Base-by-base conservation (phyloP, 164 flowering plant species). In the Chloranthus sessilifolius region DNA sequence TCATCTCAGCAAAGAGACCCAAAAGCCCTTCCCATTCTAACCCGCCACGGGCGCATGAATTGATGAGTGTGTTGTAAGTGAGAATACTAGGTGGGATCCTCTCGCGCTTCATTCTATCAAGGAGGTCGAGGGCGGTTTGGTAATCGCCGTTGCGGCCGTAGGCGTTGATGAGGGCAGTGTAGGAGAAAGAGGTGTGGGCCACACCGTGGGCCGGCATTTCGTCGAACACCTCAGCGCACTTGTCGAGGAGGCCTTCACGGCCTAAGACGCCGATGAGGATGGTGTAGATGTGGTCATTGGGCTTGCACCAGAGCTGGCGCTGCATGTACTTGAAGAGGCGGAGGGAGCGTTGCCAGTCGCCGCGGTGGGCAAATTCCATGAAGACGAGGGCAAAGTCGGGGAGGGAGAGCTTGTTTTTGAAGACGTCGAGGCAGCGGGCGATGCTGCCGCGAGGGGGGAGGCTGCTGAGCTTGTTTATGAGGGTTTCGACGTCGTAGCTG, bases 391-490 rank as follows among this genome's bases (percentile, higher is more conserved):
- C 77, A 61, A 91, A 91, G 58, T 88, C 98, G 63, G 76, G 79
- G 34, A 83, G 71, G 2, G 92, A 83, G 19, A 88, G 84, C 74
- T 81, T 81, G 76, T 74, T 88, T 67, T 80, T 81, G 72, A 81
- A 82, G 36, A 73, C 27, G 9, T 91, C 96, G 44, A 91, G 81
- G 58, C 96, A 88, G 19, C 96, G 74, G 16, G 94, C 92, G 31
- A 91, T 88, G 74, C 95, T 88, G 19, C 98, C 96, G 8, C 98
- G 79, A 0, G 98, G 96, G 1, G 98, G 95, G 23, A 91, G 76
- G 67, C 88, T 77, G 43, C 92, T 83, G 35, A 88, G 84, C 72
- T 85, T 85, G 74, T 91, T 79, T 54, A 91, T 88, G 35, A 91
- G 72, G 42, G 95, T 81, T 59, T 91, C 96, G 23, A 91, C 98